Base-by-base conservation (phyloP, 1,284 basidiomycete genomes). In the Cryptococcus sp. region DNA sequence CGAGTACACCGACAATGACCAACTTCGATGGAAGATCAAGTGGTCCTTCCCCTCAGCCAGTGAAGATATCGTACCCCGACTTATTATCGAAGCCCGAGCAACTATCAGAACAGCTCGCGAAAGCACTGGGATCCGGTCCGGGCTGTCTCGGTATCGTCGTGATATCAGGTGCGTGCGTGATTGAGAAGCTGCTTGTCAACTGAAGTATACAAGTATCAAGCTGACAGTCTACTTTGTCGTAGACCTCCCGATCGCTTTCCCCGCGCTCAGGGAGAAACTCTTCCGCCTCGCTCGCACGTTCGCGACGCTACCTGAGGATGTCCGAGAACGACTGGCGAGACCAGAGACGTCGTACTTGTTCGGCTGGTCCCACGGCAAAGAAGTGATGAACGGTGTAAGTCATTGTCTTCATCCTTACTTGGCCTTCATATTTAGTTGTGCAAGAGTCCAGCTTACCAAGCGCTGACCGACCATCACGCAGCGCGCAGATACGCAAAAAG, bases 281-380 rank as follows among this genome's bases (percentile, higher is more conserved):
- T 83, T 96, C 56, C 84, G 82, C 64, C 80, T 91, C 46, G 85
- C 89, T 1, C 85, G 90, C 73, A 79, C 81, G 45, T 92, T 95
- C 71, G 88, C 90, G 0, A 81, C 82, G 20, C 80, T 94, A 6
- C 84, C 87, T 17, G 85, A 88, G 50, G 70, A 75, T 15, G 76
- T 78, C 13, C 83, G 88, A 49, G 90, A 92, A 71, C 83, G 82
- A 55, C 89, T 91, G 70, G 84, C 86, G 1, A 54, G 69, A 27
- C 71, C 75, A 11, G 71, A 76, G 23, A 69, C 67, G 20, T 67
- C 64, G 15, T 81, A 78, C 64, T 59, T 68, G 41, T 94, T 93
- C 75, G 93, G 93, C 20, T 96, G 93, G 93, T 90, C 88, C 45
- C 89, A 93, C 77, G 93, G 93, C 53, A 94, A 94, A 83, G 93